These are phyloP conservation scores for Keithomyces neogunnii DNA, from an alignment of 2,329 filamentous ascomycete species.

Conservation along the genomic window DNA sequence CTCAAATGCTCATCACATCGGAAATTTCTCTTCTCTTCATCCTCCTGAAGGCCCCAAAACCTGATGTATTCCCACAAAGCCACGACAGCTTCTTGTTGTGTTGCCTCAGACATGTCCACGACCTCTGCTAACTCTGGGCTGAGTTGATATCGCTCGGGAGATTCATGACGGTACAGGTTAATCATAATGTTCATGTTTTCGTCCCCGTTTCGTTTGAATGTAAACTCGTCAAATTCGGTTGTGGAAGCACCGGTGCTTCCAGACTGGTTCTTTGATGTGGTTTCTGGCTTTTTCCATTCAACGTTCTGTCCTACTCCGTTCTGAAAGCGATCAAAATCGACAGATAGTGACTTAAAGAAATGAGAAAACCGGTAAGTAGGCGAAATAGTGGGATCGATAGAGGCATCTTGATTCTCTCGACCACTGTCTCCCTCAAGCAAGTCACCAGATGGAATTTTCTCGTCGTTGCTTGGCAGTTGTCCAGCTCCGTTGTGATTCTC, in stretches of 20 bases:
- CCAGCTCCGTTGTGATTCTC: slow-evolving; percentile 38
- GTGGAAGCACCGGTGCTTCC: slow-evolving; percentile 38
- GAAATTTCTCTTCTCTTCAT: slow-evolving; percentile 89
- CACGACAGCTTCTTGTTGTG: slow-evolving; percentile 79
- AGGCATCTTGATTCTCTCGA: slow-evolving; percentile 42
- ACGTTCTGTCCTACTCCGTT: slow-evolving; percentile 51
- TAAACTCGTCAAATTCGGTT: slow-evolving; percentile 80
- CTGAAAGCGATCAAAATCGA: slow-evolving; percentile 59
- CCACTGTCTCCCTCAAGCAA: background rate
- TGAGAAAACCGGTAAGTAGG: slow-evolving; percentile 53
- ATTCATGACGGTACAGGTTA: slow-evolving; percentile 76
- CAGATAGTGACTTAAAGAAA: slow-evolving; percentile 73
- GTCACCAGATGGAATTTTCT: background rate
- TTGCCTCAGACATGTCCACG: slow-evolving; percentile 78
- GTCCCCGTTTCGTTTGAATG: slow-evolving; percentile 86
- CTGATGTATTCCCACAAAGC: slow-evolving; percentile 94
- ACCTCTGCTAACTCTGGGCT: slow-evolving; percentile 74
- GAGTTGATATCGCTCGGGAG: slow-evolving; percentile 74
- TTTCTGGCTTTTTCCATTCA: slow-evolving; percentile 79
- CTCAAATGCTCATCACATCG: slow-evolving; percentile 78
- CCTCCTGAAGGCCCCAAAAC: slow-evolving; percentile 77
- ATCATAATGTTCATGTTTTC: slow-evolving; percentile 89
- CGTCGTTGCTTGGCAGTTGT: background rate
- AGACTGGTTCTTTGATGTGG: slow-evolving; percentile 40
- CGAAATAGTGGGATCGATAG: slow-evolving; percentile 14